phyloP scores from a whole-genome alignment of 108 stramenopile species.

The Discostella pseudostelligera region DNA sequence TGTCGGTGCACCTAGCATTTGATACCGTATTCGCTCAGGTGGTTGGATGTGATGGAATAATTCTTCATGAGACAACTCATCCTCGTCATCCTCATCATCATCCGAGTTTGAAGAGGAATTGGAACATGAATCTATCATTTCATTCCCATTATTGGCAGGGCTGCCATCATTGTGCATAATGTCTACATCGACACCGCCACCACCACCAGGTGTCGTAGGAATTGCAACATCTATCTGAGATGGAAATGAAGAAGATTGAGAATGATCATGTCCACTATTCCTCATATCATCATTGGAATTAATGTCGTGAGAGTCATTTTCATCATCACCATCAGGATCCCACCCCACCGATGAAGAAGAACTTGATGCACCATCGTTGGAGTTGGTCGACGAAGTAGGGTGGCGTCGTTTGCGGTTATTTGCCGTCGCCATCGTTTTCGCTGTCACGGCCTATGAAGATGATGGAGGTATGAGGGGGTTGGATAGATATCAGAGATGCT shows the following conservation, averaged over 20 bases:
- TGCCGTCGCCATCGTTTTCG: not conserved
- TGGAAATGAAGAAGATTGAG: not conserved
- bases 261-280: too few relatives aligned
- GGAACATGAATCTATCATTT: not conserved
- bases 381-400: too few relatives aligned
- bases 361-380: not conserved
- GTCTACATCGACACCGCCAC: too few relatives aligned
- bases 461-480: not conserved
- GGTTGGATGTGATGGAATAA: not conserved
- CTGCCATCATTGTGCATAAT: too few relatives aligned
- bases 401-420: not conserved
- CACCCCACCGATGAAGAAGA: slow-evolving; percentile 10
- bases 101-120: not conserved
- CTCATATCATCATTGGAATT: not conserved
- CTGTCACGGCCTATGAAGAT: too few relatives aligned
- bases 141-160: not conserved
- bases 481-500: too few relatives aligned
- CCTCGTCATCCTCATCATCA: too few relatives aligned
- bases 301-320: not conserved
- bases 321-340: slow-evolving; percentile 19
- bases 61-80: too few relatives aligned
- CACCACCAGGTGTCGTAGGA: too few relatives aligned
- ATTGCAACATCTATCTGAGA: slow-evolving; percentile 3
- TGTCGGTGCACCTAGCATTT: slow-evolving; percentile 52
- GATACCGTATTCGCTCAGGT: slow-evolving; percentile 27